A percentile compares a stretch with the other conserved stretches of the same genome.
Conservation (phyloP, 2,329 filamentous ascomycete species). For the Neopestalotiopsis rosae region DNA sequence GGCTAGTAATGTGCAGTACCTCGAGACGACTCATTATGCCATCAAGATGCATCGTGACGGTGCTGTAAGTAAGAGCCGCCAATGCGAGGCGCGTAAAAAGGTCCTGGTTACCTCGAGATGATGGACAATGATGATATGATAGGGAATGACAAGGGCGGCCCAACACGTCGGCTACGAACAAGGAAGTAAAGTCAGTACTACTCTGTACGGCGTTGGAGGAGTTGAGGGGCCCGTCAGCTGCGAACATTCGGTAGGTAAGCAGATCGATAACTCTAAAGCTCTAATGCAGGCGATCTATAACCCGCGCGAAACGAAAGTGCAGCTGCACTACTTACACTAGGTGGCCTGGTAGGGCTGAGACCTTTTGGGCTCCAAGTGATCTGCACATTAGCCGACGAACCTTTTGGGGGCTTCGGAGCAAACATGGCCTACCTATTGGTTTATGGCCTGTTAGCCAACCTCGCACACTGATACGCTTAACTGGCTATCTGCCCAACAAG, state of each 20-base stretch:
- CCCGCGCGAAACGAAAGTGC: background rate
- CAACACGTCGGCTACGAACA: background rate
- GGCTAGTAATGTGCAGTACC: background rate
- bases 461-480: background rate
- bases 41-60: background rate
- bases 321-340: background rate
- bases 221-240: background rate
- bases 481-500: background rate
- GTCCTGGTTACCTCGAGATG: too few species aligned
- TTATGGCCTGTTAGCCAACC: background rate
- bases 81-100: background rate
- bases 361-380: background rate
- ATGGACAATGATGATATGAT: background rate
- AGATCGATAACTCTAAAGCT: background rate
- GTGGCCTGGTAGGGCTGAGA: constrained; percentile 13
- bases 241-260: background rate
- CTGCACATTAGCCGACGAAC: constrained; percentile 1
- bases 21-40: background rate
- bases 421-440: background rate
- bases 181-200: too few species aligned
- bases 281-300: background rate
- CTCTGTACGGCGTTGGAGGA: background rate
- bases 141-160: background rate
- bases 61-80: background rate
- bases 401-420: background rate